Percentiles rank a stretch among this genome's conserved stretches.
These are phyloP conservation scores for Cutaneotrichosporon sp. DNA, from an alignment of 1,284 basidiomycete species.

Conservation along the genomic window DNA sequence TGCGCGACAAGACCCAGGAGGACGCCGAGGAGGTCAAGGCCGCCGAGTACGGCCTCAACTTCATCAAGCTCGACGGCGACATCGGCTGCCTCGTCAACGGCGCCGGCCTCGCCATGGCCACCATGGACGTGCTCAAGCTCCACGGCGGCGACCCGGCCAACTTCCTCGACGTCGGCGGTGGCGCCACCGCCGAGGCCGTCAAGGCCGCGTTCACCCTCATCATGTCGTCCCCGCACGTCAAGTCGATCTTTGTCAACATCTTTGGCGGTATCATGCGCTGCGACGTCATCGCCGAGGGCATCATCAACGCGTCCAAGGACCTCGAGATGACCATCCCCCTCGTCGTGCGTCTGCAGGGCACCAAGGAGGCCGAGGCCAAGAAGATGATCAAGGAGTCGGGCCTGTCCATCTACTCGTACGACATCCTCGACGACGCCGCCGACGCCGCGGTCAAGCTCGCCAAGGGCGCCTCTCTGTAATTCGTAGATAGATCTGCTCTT, in stretches of 20 bases:
- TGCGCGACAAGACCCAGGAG: conserved; percentile 93
- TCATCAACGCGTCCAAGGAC: conserved; percentile 96
- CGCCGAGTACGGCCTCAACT: conserved; percentile 83
- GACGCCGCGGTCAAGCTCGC: conserved; percentile 76
- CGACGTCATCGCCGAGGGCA: conserved; percentile 93
- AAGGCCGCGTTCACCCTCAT: conserved; percentile 99
- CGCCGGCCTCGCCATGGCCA: conserved; percentile 99
- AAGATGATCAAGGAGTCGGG: conserved; percentile 89
- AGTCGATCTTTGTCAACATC: conserved; percentile 99
- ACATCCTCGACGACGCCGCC: conserved; percentile 62
- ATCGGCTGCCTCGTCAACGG: conserved; percentile 99
- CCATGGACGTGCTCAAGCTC: conserved; percentile 96
- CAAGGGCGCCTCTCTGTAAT: conserved; percentile 29
- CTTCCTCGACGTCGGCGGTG: conserved; percentile 94
- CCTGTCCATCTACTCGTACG: conserved; percentile 72
- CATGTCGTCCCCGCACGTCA: conserved; percentile 85
- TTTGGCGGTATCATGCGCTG: conserved; percentile 94
- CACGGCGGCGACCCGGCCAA: conserved; percentile 97
- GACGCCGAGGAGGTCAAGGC: conserved; percentile 95
- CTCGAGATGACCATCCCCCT: conserved; percentile 82
- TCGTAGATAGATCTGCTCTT: conserved; percentile 5
- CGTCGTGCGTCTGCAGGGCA: conserved; percentile 93
- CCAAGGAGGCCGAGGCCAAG: conserved; percentile 95
- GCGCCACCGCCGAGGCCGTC: conserved; percentile 96
- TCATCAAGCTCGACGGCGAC: conserved; percentile 98